Conservation (phyloP, 2,329 filamentous ascomycete genomes). For the Huntiella bhutanensis region DNA sequence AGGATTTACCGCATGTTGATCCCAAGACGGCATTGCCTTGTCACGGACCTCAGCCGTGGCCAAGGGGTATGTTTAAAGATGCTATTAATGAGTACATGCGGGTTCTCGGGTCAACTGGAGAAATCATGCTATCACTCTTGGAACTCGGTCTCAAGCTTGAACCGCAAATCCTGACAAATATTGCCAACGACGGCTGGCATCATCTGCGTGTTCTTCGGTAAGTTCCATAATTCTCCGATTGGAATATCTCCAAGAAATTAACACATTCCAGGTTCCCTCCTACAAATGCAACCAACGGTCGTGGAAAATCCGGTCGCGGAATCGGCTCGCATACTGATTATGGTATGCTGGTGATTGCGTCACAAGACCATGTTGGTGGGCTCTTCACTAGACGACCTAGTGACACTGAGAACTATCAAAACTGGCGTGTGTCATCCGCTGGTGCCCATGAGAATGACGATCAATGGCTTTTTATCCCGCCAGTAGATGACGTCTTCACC, state of each 20-base stretch:
- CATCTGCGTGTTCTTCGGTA: conserved; percentile 29
- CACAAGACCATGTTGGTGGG: conserved; percentile 29
- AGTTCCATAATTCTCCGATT: conserved; percentile 4
- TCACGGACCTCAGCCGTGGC: conserved; percentile 31
- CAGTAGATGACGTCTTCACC: conserved; percentile 25
- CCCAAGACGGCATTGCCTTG: conserved; percentile 25
- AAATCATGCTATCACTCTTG: conserved; percentile 26
- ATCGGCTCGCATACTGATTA: conserved; percentile 35
- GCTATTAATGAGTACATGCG: conserved; percentile 24
- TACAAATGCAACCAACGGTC: conserved; percentile 23
- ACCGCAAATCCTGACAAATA: conserved; percentile 21
- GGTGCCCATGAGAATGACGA: conserved; percentile 26
- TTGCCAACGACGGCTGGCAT: conserved; percentile 31
- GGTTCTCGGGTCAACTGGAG: conserved; percentile 22
- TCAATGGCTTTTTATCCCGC: conserved; percentile 29
- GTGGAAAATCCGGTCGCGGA: conserved; percentile 28
- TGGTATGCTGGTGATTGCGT: conserved; percentile 30
- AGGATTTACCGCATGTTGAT: conserved; percentile 24
- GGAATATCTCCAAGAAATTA: background rate
- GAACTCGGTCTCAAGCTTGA: conserved; percentile 26
- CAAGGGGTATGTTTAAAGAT: conserved; percentile 22
- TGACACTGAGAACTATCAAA: conserved; percentile 22
- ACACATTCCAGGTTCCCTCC: conserved; percentile 17
- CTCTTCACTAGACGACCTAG: conserved; percentile 27
- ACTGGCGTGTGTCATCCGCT: conserved; percentile 27